Base-by-base conservation (phyloP, 2,329 filamentous ascomycete species). In the Aurifilum marmelostoma region DNA sequence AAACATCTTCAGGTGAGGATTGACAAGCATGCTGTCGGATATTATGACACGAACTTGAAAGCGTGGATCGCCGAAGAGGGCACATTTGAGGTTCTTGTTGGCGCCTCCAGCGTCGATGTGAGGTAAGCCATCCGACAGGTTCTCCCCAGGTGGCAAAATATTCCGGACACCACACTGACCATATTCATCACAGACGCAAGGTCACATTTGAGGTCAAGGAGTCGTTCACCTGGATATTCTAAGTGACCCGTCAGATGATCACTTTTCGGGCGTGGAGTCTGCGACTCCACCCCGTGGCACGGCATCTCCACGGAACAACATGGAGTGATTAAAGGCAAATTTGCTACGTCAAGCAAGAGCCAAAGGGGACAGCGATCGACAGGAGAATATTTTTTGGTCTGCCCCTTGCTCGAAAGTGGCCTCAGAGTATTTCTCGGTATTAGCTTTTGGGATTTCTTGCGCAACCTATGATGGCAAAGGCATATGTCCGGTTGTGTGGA, bases 1-100 rank as follows among this genome's bases (percentile, higher is more conserved):
- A 83, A 79, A 72, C 83, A 86, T 69, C 76, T 86, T 43, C 77
- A 79, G 12, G 77, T 86, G 4, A 72, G 73, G 21, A 72, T 87
- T 12, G 83, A 86, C 72, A 84, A 83, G 75, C 81, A 85, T 70
- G 83, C 84, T 0, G 83, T 84, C 1, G 84, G 84, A 11, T 92
- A 91, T 77, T 92, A 89, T 72, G 88, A 92, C 71, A 87, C 86
- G 21, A 81, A 82, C 3, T 74, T 88, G 21, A 79, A 80, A 7
- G 83, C 82, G 7, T 92, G 89, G 89, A 85, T 91, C 71, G 89
- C 88, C 0, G 89, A 91, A 76, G 85, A 89, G 77, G 89, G 89
- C 1, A 75, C 73, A 2, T 92, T 91, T 75, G 80, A 86, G 67
- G 83, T 89, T 1, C 74, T 90, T 60, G 82, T 92, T 73, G 89